A percentile compares a stretch with the other conserved stretches of the same genome.
These are phyloP conservation scores for Farysia itapuensis DNA, from an alignment of 1,284 basidiomycete species.

Conservation along the genomic window DNA sequence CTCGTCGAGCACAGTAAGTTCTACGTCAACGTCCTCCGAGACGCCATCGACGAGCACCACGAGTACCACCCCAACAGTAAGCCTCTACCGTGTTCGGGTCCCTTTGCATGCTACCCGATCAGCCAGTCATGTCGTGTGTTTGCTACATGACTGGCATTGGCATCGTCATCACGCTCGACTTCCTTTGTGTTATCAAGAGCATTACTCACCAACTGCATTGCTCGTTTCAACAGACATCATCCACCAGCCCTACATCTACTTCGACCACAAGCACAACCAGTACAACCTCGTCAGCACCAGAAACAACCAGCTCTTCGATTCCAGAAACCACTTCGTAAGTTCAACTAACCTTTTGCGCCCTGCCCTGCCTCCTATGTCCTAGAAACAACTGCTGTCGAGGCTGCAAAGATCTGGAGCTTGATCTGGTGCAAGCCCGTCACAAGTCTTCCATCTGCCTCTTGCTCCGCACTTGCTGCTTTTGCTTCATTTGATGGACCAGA, in stretches of 20 bases:
- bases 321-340: constrained; percentile 33
- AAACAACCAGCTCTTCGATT: constrained; percentile 9
- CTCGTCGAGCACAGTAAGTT: constrained; percentile 28
- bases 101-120: neutral
- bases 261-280: constrained; percentile 17
- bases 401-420: neutral
- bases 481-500: neutral
- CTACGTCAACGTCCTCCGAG: constrained; percentile 14
- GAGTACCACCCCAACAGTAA: constrained; percentile 17
- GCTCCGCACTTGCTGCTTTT: neutral
- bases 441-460: neutral
- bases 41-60: constrained; percentile 14
- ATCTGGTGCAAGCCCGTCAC: neutral
- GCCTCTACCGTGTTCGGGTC: neutral
- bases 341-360: neutral
- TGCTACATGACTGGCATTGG: neutral
- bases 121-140: too few relatives aligned
- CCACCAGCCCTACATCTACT: constrained; percentile 6
- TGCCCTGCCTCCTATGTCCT: neutral
- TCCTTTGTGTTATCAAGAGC: too few relatives aligned
- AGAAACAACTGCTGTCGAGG: neutral
- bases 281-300: constrained; percentile 2
- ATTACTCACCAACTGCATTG: constrained; percentile 2
- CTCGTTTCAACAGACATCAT: constrained; percentile 8
- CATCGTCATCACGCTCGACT: constrained; percentile 6